Evolutionary conservation across 2,329 filamentous ascomycete species (phyloP), one percentile per base, ranked within the genome.

Genomic region (Trichoderma aggressivum): DNA sequence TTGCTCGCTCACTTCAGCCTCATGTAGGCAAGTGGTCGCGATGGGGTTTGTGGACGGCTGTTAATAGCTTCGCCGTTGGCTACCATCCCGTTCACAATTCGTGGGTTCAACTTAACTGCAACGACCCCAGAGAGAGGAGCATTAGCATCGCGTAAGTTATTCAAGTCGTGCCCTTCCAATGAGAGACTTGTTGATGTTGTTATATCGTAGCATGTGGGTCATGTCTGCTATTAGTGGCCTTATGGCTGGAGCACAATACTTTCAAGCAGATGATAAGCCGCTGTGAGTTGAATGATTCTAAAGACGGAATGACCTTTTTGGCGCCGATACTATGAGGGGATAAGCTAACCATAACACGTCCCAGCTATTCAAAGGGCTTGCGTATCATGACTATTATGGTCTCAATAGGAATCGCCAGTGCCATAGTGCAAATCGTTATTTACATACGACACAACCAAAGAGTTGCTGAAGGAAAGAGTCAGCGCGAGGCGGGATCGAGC

Each of bases 71-170:
- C 47, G 84, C 85, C 0, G 86, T 87, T 10, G 84, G 85, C 0
- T 87, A 87, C 72, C 86, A 87, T 75, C 85, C 85, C 0, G 80
- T 85, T 0, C 84, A 87, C 69, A 87, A 87, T 75, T 81, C 84
- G 0, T 87, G 85, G 85, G 78, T 86, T 21, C 84, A 86, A 74
- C 77, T 87, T 7, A 88, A 87, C 73, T 87, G 85, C 73, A 78
- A 77, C 16, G 82, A 83, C 21, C 75, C 82, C 0, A 76, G 81
- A 5, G 85, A 86, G 75, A 76, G 84, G 67, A 87, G 84, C 72
- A 84, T 87, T 64, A 80, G 79, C 24, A 82, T 87, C 60, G 85
- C 86, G 79, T 85, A 74, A 74, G 83, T 76, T 64, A 24, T 21
- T 34, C 6, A 21, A 7, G 28, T 3, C n/a, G 14, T 50, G 1